A percentile compares a stretch with the other conserved stretches of the same genome.
Evolutionary conservation across 495 filamentous ascomycete genomes (phyloP).

Genomic region (Entonaema liquescens): DNA sequence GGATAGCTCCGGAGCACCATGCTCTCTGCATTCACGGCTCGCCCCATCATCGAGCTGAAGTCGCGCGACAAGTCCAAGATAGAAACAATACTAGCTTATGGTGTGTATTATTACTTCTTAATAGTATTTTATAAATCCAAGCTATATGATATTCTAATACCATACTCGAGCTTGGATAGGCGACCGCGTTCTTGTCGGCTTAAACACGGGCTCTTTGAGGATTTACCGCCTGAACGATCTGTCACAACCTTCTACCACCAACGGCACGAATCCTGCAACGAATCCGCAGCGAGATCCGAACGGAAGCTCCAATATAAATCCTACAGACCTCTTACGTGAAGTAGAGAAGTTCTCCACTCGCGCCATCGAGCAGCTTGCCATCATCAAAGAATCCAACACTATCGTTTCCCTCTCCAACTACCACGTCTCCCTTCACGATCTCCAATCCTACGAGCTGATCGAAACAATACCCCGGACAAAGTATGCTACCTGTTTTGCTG

Average conservation of each 20-base stretch:
- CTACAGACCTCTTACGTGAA: constrained; percentile 87
- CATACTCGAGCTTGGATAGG: constrained; percentile 54
- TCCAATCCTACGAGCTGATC: constrained; percentile 80
- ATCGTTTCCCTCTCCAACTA: constrained; percentile 90
- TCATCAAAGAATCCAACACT: constrained; percentile 92
- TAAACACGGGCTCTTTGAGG: constrained; percentile 87
- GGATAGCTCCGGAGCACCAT: constrained; percentile 62
- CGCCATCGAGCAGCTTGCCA: constrained; percentile 89
- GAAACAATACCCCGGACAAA: constrained; percentile 78
- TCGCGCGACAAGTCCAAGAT: constrained; percentile 94
- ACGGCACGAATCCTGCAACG: constrained; percentile 28
- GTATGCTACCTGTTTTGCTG: constrained; percentile 87
- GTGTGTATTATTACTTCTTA: constrained; percentile 51
- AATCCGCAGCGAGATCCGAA: constrained; percentile 12
- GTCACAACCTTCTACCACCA: constrained; percentile 19
- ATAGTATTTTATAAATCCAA: too few species aligned
- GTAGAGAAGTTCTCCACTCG: constrained; percentile 91
- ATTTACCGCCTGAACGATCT: constrained; percentile 87
- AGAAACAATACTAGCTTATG: constrained; percentile 90
- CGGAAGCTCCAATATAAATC: constrained; percentile 53
- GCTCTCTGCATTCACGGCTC: constrained; percentile 97
- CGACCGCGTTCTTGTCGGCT: constrained; percentile 87
- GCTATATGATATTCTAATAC: constrained; percentile 16
- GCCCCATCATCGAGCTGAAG: constrained; percentile 95
- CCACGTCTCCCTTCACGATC: constrained; percentile 86